Base-by-base conservation (phyloP, 441 rosid species). In the Geranium incanum region DNA sequence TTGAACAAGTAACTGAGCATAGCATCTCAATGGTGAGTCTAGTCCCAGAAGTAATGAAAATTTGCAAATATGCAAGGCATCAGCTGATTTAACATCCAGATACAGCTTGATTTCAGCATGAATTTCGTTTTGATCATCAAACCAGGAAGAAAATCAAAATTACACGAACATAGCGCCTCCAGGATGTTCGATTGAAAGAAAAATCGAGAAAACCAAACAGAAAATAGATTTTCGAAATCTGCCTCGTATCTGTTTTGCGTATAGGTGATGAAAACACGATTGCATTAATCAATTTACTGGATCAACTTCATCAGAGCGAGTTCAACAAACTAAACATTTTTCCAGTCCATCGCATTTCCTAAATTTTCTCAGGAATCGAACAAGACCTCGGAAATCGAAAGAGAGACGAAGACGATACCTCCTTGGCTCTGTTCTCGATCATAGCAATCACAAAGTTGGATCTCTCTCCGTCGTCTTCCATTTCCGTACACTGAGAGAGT, bases 381-480 rank as follows among this genome's bases (percentile, higher is more conserved):
- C 74, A 28, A 78, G 70, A 81, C 74, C 74, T 36, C 77, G 68
- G 57, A 9, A 36, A n/a, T 18, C n/a, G 57, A 50, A 50, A 18
- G 4, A 66, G 65, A 66, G 38, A 36, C 18, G 12, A 59, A 72
- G 48, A 13, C 37, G 18, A 66, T 85, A 93, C 99, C 99, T 95
- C 99, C 86, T 90, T 95, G 64, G 98, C 96, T 84, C 98, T 81
- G 85, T 95, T 95, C 86, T 91, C 96, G 33, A 90, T 95, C 71
- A 92, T 85, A 66, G 97, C 88, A 70, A 85, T 80, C 65, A 89
- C 90, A 78, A 92, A 86, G 85, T 93, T 92, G 69, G 99, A 90
- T 79, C 86, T 81, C 79, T 89, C 96, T 76, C 84, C 89, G 11
- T 88, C 99, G 81, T 90, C 99, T 78, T 92, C 98, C 99, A 94